Conservation (phyloP, 1,284 basidiomycete genomes). For the Cystobasidium slooffiae region DNA sequence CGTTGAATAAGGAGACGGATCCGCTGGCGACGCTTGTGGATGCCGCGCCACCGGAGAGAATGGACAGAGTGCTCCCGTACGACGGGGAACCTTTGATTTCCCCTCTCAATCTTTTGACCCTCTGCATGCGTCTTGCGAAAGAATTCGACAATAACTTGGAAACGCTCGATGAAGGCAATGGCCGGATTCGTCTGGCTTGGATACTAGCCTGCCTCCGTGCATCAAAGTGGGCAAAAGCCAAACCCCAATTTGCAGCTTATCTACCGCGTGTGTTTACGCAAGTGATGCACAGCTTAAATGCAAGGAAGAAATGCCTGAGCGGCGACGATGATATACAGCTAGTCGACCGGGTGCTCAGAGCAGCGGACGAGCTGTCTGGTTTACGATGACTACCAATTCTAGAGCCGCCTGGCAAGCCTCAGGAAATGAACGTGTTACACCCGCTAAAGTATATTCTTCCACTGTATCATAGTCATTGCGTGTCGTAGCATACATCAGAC, state of each 20-base stretch:
- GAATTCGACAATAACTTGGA: slow-evolving; percentile 16
- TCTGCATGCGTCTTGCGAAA: slow-evolving; percentile 25
- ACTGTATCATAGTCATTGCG: no score
- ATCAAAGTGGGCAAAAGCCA: slow-evolving; percentile 1
- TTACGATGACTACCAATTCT: background rate
- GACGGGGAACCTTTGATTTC: slow-evolving; percentile 25
- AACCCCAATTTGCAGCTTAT: background rate
- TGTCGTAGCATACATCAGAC: no score
- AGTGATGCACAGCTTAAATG: slow-evolving; percentile 22
- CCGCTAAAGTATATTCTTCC: no score
- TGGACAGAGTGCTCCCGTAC: slow-evolving; percentile 18
- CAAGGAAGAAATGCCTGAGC: background rate
- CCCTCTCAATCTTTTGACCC: slow-evolving; percentile 8
- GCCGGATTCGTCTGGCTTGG: slow-evolving; percentile 20
- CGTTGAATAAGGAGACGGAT: background rate
- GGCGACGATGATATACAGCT: slow-evolving; percentile 3
- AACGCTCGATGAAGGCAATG: background rate
- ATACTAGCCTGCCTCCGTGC: slow-evolving; percentile 17
- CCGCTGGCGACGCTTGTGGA: slow-evolving; percentile 16
- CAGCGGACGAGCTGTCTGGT: slow-evolving; percentile 10
- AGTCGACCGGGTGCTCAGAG: background rate
- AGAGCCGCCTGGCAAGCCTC: background rate
- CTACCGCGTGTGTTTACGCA: slow-evolving; percentile 34
- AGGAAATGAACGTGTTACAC: background rate
- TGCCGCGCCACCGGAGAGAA: slow-evolving; percentile 12